phyloP scores from a whole-genome alignment of 345 rosid genomes.

The Draba incana region DNA sequence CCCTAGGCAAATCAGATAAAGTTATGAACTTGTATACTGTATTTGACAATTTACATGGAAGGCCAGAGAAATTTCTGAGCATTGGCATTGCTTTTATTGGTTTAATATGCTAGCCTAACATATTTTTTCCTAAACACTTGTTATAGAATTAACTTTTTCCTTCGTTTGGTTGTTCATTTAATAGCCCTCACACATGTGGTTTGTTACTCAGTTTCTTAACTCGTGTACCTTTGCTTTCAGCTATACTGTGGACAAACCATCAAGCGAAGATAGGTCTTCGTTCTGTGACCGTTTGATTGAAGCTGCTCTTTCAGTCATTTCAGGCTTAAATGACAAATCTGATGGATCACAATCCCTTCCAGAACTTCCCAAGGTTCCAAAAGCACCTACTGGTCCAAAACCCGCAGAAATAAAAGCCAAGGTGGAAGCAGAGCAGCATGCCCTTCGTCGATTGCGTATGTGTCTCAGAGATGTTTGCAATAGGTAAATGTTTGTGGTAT shows the following conservation, averaged over 20 bases:
- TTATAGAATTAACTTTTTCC: not conserved
- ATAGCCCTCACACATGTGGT: constrained; percentile 1
- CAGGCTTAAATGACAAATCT: constrained; percentile 50
- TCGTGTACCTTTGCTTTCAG: constrained; percentile 53
- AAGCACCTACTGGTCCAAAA: constrained; percentile 84
- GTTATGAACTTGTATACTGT: not conserved
- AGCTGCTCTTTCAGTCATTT: constrained; percentile 85
- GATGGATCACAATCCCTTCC: constrained; percentile 53
- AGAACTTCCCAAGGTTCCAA: constrained; percentile 87
- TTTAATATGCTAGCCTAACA: constrained; percentile 16
- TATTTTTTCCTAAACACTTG: constrained; percentile 5
- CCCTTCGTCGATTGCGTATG: constrained; percentile 95
- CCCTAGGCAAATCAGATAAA: not conserved
- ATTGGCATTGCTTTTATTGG: not conserved
- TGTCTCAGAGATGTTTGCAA: constrained; percentile 99
- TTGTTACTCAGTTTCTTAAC: constrained; percentile 31
- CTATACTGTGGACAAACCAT: constrained; percentile 76
- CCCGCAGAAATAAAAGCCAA: constrained; percentile 90
- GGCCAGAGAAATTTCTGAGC: not conserved
- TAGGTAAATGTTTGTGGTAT: constrained; percentile 53
- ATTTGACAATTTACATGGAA: constrained; percentile 9
- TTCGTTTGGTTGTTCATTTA: constrained; percentile 18
- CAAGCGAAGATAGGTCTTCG: constrained; percentile 74
- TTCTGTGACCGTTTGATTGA: constrained; percentile 77
- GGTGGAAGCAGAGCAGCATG: constrained; percentile 99